Percentiles rank a stretch among this genome's conserved stretches.
phyloP scores from a whole-genome alignment of 1,284 basidiomycete species.

The Tetrapyrgos nigripes region DNA sequence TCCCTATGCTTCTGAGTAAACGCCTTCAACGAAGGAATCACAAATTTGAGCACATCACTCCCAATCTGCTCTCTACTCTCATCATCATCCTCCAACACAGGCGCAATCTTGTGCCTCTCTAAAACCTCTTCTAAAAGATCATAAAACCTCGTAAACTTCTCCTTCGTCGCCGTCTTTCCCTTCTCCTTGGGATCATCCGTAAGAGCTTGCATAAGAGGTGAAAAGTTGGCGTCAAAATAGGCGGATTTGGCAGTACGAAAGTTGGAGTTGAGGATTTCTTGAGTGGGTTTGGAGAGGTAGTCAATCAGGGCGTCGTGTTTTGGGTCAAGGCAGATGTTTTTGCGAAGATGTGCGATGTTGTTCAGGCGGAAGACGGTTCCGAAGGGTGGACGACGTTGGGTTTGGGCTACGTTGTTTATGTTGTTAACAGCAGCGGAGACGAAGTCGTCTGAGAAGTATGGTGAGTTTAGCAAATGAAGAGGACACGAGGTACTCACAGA shows the following conservation, averaged over 20 bases:
- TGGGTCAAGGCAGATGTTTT: conserved; percentile 60
- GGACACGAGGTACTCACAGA: conserved; percentile 55
- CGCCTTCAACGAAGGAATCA: conserved; percentile 73
- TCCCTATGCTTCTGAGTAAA: conserved; percentile 77
- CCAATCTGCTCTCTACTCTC: conserved; percentile 60
- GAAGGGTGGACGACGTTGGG: conserved; percentile 68
- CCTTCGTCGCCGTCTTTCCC: conserved; percentile 69
- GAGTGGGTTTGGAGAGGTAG: conserved; percentile 65
- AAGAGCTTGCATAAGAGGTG: conserved; percentile 73
- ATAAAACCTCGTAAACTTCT: conserved; percentile 81
- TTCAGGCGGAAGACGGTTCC: conserved; percentile 80
- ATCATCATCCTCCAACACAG: conserved; percentile 74
- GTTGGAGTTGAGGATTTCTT: conserved; percentile 66
- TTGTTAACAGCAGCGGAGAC: conserved; percentile 64
- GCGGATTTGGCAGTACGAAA: conserved; percentile 80
- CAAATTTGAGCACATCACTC: conserved; percentile 77
- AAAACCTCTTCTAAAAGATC: conserved; percentile 78
- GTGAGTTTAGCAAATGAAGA: neutral
- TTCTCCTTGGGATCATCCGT: conserved; percentile 72
- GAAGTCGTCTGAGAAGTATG: conserved; percentile 62
- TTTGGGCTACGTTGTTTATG: conserved; percentile 65
- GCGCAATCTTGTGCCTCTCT: conserved; percentile 71
- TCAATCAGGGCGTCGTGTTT: conserved; percentile 47
- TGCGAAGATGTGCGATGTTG: conserved; percentile 73
- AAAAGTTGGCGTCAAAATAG: conserved; percentile 83